These are phyloP conservation scores for Sarocladium kiliense DNA, from an alignment of 2,329 filamentous ascomycete genomes.

Conservation along the genomic window DNA sequence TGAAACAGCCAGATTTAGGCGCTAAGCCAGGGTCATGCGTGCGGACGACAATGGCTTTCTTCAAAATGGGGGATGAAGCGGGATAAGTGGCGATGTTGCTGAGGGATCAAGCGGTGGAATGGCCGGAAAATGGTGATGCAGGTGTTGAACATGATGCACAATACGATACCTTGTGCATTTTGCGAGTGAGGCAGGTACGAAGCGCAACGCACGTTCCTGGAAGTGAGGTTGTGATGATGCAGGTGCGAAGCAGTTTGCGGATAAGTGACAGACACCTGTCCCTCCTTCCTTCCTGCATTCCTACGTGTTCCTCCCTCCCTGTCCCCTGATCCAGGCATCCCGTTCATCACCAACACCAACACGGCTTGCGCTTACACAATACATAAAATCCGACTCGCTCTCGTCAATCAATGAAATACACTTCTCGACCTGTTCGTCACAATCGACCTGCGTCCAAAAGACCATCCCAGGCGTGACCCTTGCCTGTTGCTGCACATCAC, in stretches of 20 bases:
- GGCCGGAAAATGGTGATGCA: too few relatives aligned
- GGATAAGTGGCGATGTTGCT: too few relatives aligned
- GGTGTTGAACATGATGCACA: too few relatives aligned
- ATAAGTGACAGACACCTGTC: too few relatives aligned
- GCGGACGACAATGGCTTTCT: not conserved
- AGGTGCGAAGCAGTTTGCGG: too few relatives aligned
- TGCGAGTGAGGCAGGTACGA: too few relatives aligned
- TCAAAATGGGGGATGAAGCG: too few relatives aligned
- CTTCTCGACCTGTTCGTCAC: not conserved
- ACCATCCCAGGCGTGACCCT: not conserved
- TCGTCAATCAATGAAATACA: too few relatives aligned
- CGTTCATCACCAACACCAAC: not conserved
- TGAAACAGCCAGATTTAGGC: not conserved
- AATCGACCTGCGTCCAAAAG: not conserved
- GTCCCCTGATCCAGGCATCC: not conserved
- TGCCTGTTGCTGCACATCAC: not conserved
- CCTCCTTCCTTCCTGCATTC: not conserved
- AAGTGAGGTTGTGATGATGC: too few relatives aligned
- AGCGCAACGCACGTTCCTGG: too few relatives aligned
- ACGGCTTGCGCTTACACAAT: not conserved
- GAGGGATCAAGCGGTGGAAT: too few relatives aligned
- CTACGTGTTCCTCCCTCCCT: not conserved
- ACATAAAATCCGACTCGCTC: not conserved
- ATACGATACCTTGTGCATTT: too few relatives aligned
- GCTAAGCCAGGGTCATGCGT: not conserved